A percentile compares a stretch with the other conserved stretches of the same genome.
phyloP scores from a whole-genome alignment of 2,329 filamentous ascomycete genomes.

The Daldinia eschscholtzii region DNA sequence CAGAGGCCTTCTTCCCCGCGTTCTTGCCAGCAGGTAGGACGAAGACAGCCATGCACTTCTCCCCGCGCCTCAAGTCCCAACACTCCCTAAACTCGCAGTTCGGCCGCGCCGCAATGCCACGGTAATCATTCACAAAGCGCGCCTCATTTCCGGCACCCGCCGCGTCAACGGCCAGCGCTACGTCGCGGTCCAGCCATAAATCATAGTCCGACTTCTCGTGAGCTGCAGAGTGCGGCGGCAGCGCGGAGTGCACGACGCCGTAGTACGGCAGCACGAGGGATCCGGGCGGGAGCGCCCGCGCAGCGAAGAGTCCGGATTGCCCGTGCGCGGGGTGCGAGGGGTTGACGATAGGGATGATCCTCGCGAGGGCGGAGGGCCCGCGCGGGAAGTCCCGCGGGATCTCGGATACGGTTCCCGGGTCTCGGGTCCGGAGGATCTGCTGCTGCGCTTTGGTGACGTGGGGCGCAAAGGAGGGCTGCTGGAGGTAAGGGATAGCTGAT shows the following conservation, averaged over 20 bases:
- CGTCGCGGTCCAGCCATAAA: slow-evolving; percentile 70
- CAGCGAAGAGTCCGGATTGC: slow-evolving; percentile 72
- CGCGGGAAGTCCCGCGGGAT: slow-evolving; percentile 55
- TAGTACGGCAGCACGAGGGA: slow-evolving; percentile 72
- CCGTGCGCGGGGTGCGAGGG: slow-evolving; percentile 68
- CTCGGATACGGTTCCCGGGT: slow-evolving; percentile 48
- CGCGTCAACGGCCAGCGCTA: slow-evolving; percentile 71
- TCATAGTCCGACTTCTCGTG: slow-evolving; percentile 71
- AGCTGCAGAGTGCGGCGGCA: slow-evolving; percentile 46
- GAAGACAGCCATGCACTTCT: slow-evolving; percentile 70
- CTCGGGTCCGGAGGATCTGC: slow-evolving; percentile 54
- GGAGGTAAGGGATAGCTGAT: slow-evolving; percentile 64
- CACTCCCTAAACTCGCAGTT: slow-evolving; percentile 72
- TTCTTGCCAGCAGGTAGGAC: slow-evolving; percentile 62
- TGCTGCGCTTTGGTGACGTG: slow-evolving; percentile 60
- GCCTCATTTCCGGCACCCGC: slow-evolving; percentile 71
- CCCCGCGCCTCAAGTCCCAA: slow-evolving; percentile 65
- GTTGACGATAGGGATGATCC: slow-evolving; percentile 65
- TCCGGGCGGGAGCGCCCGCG: slow-evolving; percentile 65
- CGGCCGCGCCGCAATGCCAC: slow-evolving; percentile 65
- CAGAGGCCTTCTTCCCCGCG: slow-evolving; percentile 50
- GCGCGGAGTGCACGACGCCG: slow-evolving; percentile 66
- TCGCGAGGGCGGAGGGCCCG: slow-evolving; percentile 64
- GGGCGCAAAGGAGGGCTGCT: slow-evolving; percentile 61
- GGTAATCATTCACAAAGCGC: slow-evolving; percentile 75